Evolutionary conservation across 192 early-diverging fungal species (phyloP).

Genomic region (Coemansia sp.): DNA sequence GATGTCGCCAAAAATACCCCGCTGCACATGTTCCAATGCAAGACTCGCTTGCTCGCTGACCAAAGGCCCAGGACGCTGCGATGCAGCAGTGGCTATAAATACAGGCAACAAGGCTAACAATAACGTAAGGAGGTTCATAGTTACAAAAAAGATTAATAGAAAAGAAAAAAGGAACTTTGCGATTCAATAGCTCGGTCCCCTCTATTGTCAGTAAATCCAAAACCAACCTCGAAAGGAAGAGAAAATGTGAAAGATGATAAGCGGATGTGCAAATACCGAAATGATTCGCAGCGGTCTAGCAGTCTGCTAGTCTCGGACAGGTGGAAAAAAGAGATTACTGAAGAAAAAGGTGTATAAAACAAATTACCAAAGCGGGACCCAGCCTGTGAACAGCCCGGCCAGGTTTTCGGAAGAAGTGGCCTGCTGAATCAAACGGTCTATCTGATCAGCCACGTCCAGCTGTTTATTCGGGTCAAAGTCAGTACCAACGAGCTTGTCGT

Average conservation of each 20-base stretch:
- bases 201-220: background rate
- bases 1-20: background rate
- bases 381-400: slow-evolving; percentile 74
- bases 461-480: slow-evolving; percentile 85
- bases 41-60: background rate
- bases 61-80: background rate
- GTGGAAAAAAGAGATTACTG: background rate
- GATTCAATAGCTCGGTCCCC: background rate
- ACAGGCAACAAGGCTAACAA: background rate
- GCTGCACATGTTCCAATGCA: background rate
- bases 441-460: slow-evolving; percentile 82
- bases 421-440: slow-evolving; percentile 86
- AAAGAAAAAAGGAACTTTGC: background rate
- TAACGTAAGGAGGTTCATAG: background rate
- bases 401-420: slow-evolving; percentile 90
- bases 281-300: background rate
- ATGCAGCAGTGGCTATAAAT: background rate
- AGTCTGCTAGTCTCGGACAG: background rate
- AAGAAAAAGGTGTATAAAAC: too few species aligned
- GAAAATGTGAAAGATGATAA: background rate
- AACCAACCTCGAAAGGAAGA: background rate
- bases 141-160: background rate
- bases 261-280: too few species aligned
- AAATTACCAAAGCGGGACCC: slow-evolving; percentile 58
- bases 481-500: slow-evolving; percentile 91